Base-by-base conservation (phyloP, 2,329 filamentous ascomycete species). In the Neofusicoccum umdonicola region DNA sequence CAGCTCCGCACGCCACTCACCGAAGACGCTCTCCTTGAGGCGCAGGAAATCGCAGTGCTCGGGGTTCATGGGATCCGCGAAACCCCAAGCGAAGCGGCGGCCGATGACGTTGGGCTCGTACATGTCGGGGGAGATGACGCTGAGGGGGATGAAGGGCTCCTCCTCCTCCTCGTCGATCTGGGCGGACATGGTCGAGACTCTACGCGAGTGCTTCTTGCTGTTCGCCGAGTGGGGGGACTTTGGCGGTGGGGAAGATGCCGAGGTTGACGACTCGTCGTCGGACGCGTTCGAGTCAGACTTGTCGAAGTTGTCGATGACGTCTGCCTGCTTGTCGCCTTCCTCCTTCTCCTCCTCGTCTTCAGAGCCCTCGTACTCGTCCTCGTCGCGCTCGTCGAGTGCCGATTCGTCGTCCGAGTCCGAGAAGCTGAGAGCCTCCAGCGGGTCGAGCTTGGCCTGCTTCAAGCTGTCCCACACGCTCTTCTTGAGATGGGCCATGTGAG, bases 11-110 rank as follows among this genome's bases (percentile, higher is more conserved):
- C 94, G 90, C 95, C 95, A 99, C 73, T 98, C 94, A 69, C 83
- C 88, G 77, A 99, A 99, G 37, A 99, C 91, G 7, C 90, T 89
- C 66, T 98, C 93, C 79, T 95, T 95, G 69, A 99, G 85, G 67
- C 90, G 89, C 64, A 90, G 83, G 77, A 97, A 99, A 78, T 99
- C 95, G 79, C 95, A 99, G 80, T 99, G 95, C 71, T 91, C 87
- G 35, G 88, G 84, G 72, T 98, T 89, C 81, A 95, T 93, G 0
- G 95, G 95, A 73, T 98, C 92, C 4, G 95, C 95, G 71, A 97
- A 96, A 6, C 95, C 95, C 95, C 95, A 99, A 0, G 95, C 91
- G 76, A 98, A 99, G 68, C 90, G 89, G 66, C 95, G 90, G 51
- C 95, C 95, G 66, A 96, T 81, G 15, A 91, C 83, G 37, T 85